phyloP scores from a whole-genome alignment of 495 filamentous ascomycete species.

The Daldinia concentrica region DNA sequence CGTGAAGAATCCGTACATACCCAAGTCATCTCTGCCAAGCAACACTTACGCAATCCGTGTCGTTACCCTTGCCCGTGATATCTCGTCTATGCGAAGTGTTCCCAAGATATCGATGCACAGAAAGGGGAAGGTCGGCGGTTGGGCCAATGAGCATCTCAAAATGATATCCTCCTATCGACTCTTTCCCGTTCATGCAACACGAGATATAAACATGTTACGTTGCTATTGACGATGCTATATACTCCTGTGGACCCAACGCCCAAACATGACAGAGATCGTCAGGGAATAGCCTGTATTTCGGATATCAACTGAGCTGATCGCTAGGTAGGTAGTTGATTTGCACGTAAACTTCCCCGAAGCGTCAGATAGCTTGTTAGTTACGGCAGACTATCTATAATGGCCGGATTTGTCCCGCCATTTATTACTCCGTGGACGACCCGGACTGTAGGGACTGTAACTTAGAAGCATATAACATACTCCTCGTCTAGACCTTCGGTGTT shows the following conservation, averaged over 20 bases:
- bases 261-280: slow-evolving; percentile 32
- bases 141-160: slow-evolving; percentile 23
- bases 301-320: slow-evolving; percentile 21
- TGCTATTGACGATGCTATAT: slow-evolving; percentile 40
- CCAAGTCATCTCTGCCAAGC: slow-evolving; percentile 1
- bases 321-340: slow-evolving; percentile 13
- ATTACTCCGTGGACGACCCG: slow-evolving; percentile 26
- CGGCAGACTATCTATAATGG: slow-evolving; percentile 11
- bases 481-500: slow-evolving; percentile 4
- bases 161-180: slow-evolving; percentile 15
- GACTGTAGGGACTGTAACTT: slow-evolving; percentile 13
- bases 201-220: slow-evolving; percentile 29
- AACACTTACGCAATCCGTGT: slow-evolving; percentile 32
- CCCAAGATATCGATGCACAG: slow-evolving; percentile 32
- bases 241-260: slow-evolving; percentile 27
- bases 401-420: slow-evolving; percentile 5
- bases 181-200: slow-evolving; percentile 24
- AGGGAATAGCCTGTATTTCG: slow-evolving; percentile 35
- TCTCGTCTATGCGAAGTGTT: slow-evolving; percentile 10
- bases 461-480: slow-evolving; percentile 1
- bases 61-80: slow-evolving; percentile 22
- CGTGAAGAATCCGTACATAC: background rate
- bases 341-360: slow-evolving; percentile 27
- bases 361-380: slow-evolving; percentile 2
- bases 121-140: slow-evolving; percentile 27